Base-by-base conservation (phyloP, 192 early-diverging fungal genomes). In the Coemansia sp. region DNA sequence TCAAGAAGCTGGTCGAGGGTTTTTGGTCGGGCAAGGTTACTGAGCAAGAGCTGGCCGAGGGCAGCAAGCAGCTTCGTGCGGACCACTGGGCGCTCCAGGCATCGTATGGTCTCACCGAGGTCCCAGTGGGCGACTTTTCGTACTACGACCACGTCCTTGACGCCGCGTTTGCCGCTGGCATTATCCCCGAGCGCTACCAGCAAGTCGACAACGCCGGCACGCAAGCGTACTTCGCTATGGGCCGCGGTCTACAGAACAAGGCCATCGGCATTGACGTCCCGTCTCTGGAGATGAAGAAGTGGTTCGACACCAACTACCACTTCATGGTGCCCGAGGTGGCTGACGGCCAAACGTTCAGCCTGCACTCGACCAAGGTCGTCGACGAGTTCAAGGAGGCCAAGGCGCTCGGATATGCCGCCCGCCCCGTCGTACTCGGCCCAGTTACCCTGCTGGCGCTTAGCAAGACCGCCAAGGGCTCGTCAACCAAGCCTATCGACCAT, bases 251-350 rank as follows among this genome's bases (percentile, higher is more conserved):
- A 59, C 97, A 99, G 69, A 79, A 86, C 68, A 89, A 85, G 74
- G 86, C 86, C 68, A 83, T 81, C 54, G 85, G 86, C 77, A 82
- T 97, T 62, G 95, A 98, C 67, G 92, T 99, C 35, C 92, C 92
- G 58, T 94, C 96, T 59, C 90, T 95, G 75, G 95, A 98, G 84
- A 99, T 99, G 97, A 96, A 96, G 88, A 99, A 99, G 86, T 99
- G 93, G 94, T 99, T 98, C 77, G 95, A 98, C 82, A 97, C 97
- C 69, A 99, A 99, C 91, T 99, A 92, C 85, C 88, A 93, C 68
- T 94, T 86, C 76, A 94, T 95, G 62, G 95, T 97, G 32, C 94
- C 95, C 27, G 92, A 94, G 82, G 89, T 98, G 60, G 84, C 88
- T 49, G 83, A 88, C 62, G 72, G 85, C 74, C 91, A 93, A 65